Evolutionary conservation across 306 rosid genomes (phyloP), one percentile per base, ranked within the genome.

Genomic region (Prunus mira): DNA sequence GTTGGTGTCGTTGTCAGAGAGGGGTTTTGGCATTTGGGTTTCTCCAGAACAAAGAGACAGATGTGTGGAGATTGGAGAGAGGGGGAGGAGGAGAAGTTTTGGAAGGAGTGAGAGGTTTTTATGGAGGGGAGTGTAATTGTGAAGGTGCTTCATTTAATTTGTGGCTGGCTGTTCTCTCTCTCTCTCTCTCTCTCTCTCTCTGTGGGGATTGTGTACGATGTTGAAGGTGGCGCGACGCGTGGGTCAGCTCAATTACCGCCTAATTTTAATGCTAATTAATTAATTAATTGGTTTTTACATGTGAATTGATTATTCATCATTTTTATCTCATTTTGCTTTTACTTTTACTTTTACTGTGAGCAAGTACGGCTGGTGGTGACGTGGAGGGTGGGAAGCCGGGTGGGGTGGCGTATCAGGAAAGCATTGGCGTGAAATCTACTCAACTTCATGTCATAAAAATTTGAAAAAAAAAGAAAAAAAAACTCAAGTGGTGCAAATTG

Each of bases 161-260:
- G 38, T 32, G 38, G 38, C 5, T 32, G 38, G 30, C 30, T 27
- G 28, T 7, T 34, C 43, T 38, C 43, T 38, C 9, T 32, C 41
- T 34, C 41, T 34, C 8, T 34, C 5, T 30, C 5, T 32, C 34
- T 32, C 34, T 32, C 34, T 32, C 43, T 38, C 9, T 38, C 43
- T 38, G 43, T 38, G 43, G 9, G 43, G 2, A 38, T n/a, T n/a
- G 27, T 11, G 72, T 67, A 67, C 72, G 38, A 46, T 24, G 47
- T 22, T 19, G 50, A 38, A n/a, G 69, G 9, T 65, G 50, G 47
- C 69, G 71, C 71, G 55, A 67, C 71, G 71, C 27, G 34, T 67
- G 71, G 17, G 34, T 46, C 19, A 24, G 71, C 22, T 71, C 22
- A 30, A 63, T 32, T 17, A 15, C 45, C 67, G 10, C 22, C 22